Base-by-base conservation (phyloP, 805 yeast species). In the Kluyveromyces wickerhamii region DNA sequence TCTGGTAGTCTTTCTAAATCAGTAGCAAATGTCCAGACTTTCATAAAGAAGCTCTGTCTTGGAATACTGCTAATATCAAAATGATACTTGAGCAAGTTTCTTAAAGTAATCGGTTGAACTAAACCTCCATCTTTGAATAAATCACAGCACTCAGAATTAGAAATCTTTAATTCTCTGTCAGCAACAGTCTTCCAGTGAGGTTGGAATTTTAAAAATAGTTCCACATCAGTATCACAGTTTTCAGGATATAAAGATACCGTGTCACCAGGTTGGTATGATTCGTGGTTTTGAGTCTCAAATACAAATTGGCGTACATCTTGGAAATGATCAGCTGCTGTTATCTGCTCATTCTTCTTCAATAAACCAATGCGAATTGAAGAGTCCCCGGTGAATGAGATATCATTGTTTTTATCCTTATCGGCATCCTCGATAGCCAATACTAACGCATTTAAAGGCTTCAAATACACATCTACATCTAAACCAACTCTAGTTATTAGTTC, bases 1-100 rank as follows among this genome's bases (percentile, higher is more conserved):
- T 50, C 40, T 27, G 52, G 52, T 37, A 56, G 30, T 32, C 51
- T 39, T 9, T 36, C 30, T 2, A 36, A 29, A 37, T 82, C 92
- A 13, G 67, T 63, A 5, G 84, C 77, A 60, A 88, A 92, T 49
- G 80, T 86, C 73, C 83, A 77, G 4, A 77, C 67, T 14, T 71
- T 58, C 52, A 71, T 69, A 56, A 92, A 92, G 48, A 92, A 89
- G 16, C 87, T 73, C 25, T 95, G 66, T 36, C 86, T 69, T 1
- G 98, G 98, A 12, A 89, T 77, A 3, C 94, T 69, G 57, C 69
- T 72, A 10, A 92, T 67, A 54, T 92, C 97, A 35, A 88, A 60
- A 55, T 89, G 95, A 56, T 84, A 77, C 1, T 78, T 79, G 5
- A 92, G 42, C 9, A 89, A 63, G 3, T 79, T 69, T 38, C 95